Base-by-base conservation (phyloP, 495 filamentous ascomycete genomes). In the Aspergillus sclerotioniger region DNA sequence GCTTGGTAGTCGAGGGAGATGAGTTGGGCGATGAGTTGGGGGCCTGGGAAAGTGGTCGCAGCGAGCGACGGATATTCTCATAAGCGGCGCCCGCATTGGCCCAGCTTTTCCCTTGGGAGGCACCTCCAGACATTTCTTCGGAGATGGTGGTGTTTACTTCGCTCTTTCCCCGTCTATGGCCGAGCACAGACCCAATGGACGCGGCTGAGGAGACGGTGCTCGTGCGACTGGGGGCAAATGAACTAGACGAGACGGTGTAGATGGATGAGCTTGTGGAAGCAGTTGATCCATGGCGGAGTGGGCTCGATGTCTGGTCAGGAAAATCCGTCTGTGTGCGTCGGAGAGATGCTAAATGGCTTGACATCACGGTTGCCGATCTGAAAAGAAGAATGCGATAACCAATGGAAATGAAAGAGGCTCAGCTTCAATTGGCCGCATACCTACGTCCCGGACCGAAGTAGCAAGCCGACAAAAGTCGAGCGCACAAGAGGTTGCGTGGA, bases 241-340 rank as follows among this genome's bases (percentile, higher is more conserved):
- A 76, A 60, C 82, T 84, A 15, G 89, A 91, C 35, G 73, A 78
- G 62, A 83, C 76, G 10, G 90, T 91, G 67, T 91, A 92, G 19
- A 84, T 80, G 0, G 90, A 92, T 16, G 91, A 96, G 56, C 77
- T 83, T 6, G 88, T 90, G 12, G 91, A 94, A 20, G 88, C 85
- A 52, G 81, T 92, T 6, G 91, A 96, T 25, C 83, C 81, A 67
- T 93, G 87, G 56, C 91, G 82, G 56, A 83, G 68, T 10, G 84
- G 87, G 65, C 82, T 87, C 65, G 78, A 84, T 63, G 74, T 71
- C 51, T 81, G 71, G 37, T 76, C 66, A 8, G 77, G 65, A 61
- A 88, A 77, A 66, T 90, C 88, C 69, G 85, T 87, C 63, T 88
- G 82, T 59, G 85, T 76, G 73, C 86, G 84, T 64, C 82, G 83